Evolutionary conservation across 495 filamentous ascomycete species (phyloP).

Genomic region (Neurospora sp.): DNA sequence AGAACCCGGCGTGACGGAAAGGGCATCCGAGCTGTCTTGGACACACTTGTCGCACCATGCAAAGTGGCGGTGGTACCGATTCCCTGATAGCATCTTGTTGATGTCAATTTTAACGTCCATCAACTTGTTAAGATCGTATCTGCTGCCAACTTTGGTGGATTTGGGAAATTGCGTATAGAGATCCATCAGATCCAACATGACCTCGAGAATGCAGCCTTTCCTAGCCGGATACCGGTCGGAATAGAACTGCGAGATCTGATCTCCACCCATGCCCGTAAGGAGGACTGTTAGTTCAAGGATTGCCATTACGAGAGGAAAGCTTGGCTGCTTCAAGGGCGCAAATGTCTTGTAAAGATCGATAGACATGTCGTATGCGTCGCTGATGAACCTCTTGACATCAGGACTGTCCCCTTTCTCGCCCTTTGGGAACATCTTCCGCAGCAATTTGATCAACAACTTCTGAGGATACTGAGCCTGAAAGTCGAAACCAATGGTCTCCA

Average conservation of each 20-base stretch:
- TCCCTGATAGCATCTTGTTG: conserved; percentile 57
- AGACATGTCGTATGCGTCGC: conserved; percentile 66
- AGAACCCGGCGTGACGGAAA: conserved; percentile 25
- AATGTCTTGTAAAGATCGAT: conserved; percentile 89
- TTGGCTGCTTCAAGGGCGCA: conserved; percentile 78
- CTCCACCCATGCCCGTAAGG: conserved; percentile 43
- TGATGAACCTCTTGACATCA: conserved; percentile 37
- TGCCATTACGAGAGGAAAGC: conserved; percentile 68
- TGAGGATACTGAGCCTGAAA: conserved; percentile 87
- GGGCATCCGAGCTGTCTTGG: conserved; percentile 21
- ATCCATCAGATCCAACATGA: conserved; percentile 76
- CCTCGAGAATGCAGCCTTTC: conserved; percentile 64
- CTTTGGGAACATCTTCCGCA: conserved; percentile 37
- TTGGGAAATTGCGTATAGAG: conserved; percentile 70
- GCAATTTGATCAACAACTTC: conserved; percentile 68
- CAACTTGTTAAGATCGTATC: conserved; percentile 62
- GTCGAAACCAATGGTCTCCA: conserved; percentile 89
- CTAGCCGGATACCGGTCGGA: conserved; percentile 35
- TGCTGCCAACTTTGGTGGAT: conserved; percentile 60
- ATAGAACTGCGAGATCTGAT: conserved; percentile 30
- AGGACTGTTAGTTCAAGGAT: conserved; percentile 70
- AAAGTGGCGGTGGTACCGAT: conserved; percentile 24
- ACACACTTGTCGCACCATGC: conserved; percentile 35
- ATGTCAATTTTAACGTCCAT: conserved; percentile 75
- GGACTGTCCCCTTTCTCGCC: neutral